phyloP scores from a whole-genome alignment of 164 flowering plant species.

The Echeveria elegans region DNA sequence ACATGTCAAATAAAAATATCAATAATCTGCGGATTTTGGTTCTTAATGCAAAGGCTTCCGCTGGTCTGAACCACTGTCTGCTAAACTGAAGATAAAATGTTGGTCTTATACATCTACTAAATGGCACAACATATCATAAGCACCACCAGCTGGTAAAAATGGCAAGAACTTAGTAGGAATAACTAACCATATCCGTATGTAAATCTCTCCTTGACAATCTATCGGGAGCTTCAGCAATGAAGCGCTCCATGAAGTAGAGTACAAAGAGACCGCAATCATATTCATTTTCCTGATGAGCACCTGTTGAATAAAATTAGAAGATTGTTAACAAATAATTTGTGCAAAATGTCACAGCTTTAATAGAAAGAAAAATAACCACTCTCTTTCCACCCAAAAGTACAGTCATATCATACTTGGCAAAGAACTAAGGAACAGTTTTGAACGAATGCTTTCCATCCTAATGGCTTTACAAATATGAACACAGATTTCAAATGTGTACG shows the following conservation, averaged over 20 bases:
- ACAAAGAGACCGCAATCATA: constrained; percentile 94
- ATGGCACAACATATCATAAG: not conserved
- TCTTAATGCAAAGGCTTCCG: constrained; percentile 82
- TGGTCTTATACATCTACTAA: not conserved
- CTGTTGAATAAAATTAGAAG: constrained; percentile 30
- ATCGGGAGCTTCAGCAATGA: constrained; percentile 72
- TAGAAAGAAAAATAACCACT: not conserved
- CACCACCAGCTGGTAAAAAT: not conserved
- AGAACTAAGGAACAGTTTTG: not conserved
- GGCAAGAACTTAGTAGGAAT: not conserved
- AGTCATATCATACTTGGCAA: not conserved
- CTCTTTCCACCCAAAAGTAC: not conserved
- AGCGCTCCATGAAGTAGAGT: constrained; percentile 84
- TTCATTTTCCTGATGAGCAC: constrained; percentile 83
- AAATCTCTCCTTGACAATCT: constrained; percentile 57
- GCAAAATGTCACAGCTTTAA: too few species aligned
- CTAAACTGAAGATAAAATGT: constrained; percentile 49
- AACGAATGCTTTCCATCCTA: not conserved
- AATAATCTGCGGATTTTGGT: constrained; percentile 35
- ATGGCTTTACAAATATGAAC: not conserved
- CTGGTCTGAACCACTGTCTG: constrained; percentile 74
- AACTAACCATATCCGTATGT: constrained; percentile 45
- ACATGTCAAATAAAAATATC: too few species aligned
- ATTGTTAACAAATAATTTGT: too few species aligned
- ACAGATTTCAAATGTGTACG: not conserved